phyloP scores from a whole-genome alignment of 192 early-diverging fungal species.

The Podila minutissima region DNA sequence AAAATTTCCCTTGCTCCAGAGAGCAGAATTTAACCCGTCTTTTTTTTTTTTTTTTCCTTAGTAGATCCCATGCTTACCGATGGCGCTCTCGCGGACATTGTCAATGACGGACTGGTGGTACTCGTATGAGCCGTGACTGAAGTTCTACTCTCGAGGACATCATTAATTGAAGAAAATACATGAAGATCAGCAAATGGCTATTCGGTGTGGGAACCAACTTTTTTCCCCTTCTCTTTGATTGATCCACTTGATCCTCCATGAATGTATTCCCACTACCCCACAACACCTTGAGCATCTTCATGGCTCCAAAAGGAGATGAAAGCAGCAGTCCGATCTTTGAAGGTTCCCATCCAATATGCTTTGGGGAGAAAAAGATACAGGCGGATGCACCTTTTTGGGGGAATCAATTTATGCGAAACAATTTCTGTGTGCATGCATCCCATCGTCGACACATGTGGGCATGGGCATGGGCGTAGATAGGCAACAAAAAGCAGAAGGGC shows the following conservation, averaged over 20 bases:
- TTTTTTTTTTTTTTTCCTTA: too few species aligned
- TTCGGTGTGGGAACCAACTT: not conserved
- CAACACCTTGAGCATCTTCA: too few species aligned
- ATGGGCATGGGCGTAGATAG: too few species aligned
- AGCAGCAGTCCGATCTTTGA: too few species aligned
- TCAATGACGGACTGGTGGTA: constrained; percentile 72
- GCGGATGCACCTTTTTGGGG: constrained; percentile 1
- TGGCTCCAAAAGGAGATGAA: too few species aligned
- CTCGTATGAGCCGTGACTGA: constrained; percentile 70
- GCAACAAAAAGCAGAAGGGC: too few species aligned
- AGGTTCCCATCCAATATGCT: not conserved
- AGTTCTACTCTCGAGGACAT: constrained; percentile 34
- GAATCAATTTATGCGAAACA: constrained; percentile 2
- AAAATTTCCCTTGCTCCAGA: not conserved
- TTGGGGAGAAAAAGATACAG: not conserved
- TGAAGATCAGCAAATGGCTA: not conserved
- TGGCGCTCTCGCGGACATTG: constrained; percentile 56
- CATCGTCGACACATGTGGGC: too few species aligned
- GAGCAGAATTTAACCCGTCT: too few species aligned
- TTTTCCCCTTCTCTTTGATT: not conserved
- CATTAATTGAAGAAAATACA: not conserved
- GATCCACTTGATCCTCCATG: not conserved
- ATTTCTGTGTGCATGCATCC: not conserved
- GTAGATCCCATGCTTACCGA: constrained; percentile 42
- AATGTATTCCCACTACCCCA: too few species aligned